phyloP scores from a whole-genome alignment of 148 eudicot species.

The Rhododendron mucronatum region DNA sequence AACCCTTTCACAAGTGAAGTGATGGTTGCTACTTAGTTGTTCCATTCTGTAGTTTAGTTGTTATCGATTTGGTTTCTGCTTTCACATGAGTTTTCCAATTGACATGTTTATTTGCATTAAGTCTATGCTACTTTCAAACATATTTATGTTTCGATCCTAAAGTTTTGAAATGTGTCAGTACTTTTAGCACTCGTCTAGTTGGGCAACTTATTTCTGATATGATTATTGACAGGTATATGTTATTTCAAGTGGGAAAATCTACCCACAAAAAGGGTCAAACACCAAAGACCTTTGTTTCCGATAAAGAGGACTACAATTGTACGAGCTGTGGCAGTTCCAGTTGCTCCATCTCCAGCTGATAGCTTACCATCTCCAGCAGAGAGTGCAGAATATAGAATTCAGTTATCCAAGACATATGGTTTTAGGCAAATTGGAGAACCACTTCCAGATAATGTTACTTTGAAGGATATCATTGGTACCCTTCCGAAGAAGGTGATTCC shows the following conservation, averaged over 20 bases:
- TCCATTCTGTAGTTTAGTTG: neutral
- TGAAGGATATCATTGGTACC: slow-evolving; percentile 62
- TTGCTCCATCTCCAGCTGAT: slow-evolving; percentile 50
- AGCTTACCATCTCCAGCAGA: slow-evolving; percentile 41
- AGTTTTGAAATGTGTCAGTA: neutral
- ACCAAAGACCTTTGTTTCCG: slow-evolving; percentile 20
- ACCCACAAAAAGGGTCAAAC: slow-evolving; percentile 17
- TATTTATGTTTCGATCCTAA: neutral
- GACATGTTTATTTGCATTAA: neutral
- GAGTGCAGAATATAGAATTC: slow-evolving; percentile 48
- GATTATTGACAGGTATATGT: slow-evolving; percentile 25
- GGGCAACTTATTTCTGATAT: slow-evolving; percentile 3
- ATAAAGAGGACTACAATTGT: slow-evolving; percentile 29
- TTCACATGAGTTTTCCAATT: neutral
- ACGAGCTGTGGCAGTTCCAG: slow-evolving; percentile 59
- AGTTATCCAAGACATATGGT: slow-evolving; percentile 66
- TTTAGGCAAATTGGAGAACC: slow-evolving; percentile 85
- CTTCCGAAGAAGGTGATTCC: slow-evolving; percentile 69
- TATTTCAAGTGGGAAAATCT: slow-evolving; percentile 31
- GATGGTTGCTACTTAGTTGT: neutral
- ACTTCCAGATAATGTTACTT: slow-evolving; percentile 72
- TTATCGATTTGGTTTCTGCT: neutral
- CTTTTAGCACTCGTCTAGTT: neutral
- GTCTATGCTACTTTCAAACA: neutral
- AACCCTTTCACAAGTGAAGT: neutral